A percentile compares a stretch with the other conserved stretches of the same genome.
phyloP scores from a whole-genome alignment of 1,284 basidiomycete genomes.

The Ustilago lituana region DNA sequence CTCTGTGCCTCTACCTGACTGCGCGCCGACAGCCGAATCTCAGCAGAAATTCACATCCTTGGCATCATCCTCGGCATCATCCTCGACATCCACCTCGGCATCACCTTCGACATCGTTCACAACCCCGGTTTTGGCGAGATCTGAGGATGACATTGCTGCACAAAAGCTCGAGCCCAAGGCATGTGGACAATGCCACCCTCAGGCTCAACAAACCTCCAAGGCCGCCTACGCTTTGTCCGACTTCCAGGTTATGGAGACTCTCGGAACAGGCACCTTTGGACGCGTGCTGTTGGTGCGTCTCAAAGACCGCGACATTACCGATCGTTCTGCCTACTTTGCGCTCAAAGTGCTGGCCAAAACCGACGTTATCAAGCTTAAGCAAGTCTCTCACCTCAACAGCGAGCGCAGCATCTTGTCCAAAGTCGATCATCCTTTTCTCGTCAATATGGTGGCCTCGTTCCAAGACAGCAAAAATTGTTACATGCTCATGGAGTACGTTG shows the following conservation, averaged over 20 bases:
- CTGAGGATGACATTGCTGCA: neutral
- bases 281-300: slow-evolving; percentile 56
- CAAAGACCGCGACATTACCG: slow-evolving; percentile 11
- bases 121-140: neutral
- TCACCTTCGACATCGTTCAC: slow-evolving; percentile 2
- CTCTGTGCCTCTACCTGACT: neutral
- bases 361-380: slow-evolving; percentile 71
- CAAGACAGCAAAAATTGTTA: slow-evolving; percentile 71
- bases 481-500: slow-evolving; percentile 71
- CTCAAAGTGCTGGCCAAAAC: slow-evolving; percentile 72
- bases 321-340: slow-evolving; percentile 68
- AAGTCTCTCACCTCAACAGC: slow-evolving; percentile 73
- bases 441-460: slow-evolving; percentile 46
- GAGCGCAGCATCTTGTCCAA: slow-evolving; percentile 70
- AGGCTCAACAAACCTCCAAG: too few relatives aligned
- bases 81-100: neutral
- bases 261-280: slow-evolving; percentile 62
- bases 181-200: too few relatives aligned
- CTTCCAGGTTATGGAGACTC: slow-evolving; percentile 52
- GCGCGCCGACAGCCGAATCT: neutral
- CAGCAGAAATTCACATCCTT: neutral
- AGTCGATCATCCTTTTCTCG: slow-evolving; percentile 63
- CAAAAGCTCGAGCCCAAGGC: neutral
- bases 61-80: neutral
- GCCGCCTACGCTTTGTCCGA: slow-evolving; percentile 38